Conservation (phyloP, 768 basidiomycete species). For the Tylopilus intermedius region DNA sequence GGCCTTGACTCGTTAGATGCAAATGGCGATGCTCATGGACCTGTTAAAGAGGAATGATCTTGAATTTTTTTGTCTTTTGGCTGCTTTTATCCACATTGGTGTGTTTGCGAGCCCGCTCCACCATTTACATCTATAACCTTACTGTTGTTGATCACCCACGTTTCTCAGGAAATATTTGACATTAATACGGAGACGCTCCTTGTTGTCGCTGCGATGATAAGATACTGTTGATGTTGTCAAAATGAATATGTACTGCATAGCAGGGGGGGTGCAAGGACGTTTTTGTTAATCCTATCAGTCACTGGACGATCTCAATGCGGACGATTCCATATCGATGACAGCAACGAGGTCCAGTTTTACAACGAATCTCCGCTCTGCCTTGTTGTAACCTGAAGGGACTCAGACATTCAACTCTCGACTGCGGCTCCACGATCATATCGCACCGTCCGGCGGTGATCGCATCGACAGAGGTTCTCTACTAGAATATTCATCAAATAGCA, state of each 20-base stretch:
- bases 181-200: conserved; percentile 8
- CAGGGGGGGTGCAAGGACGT: conserved; percentile 4
- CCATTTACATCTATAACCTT: background rate
- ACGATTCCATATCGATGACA: background rate
- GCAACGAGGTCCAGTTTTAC: no score
- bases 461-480: background rate
- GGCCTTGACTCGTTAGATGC: conserved; percentile 16
- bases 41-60: conserved; percentile 27
- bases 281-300: background rate
- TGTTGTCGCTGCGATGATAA: background rate
- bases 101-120: background rate
- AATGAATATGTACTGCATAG: conserved; percentile 7
- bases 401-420: conserved; percentile 2
- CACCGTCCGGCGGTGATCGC: conserved; percentile 1
- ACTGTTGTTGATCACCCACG: background rate
- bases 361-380: background rate
- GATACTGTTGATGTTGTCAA: conserved; percentile 7
- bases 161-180: background rate
- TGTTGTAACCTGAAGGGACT: background rate
- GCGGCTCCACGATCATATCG: conserved; percentile 18
- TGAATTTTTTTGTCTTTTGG: background rate
- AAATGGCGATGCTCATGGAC: conserved; percentile 14
- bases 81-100: background rate
- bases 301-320: background rate
- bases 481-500: background rate